phyloP scores from a whole-genome alignment of 1,284 basidiomycete species.

The Wolfiporia cocos region DNA sequence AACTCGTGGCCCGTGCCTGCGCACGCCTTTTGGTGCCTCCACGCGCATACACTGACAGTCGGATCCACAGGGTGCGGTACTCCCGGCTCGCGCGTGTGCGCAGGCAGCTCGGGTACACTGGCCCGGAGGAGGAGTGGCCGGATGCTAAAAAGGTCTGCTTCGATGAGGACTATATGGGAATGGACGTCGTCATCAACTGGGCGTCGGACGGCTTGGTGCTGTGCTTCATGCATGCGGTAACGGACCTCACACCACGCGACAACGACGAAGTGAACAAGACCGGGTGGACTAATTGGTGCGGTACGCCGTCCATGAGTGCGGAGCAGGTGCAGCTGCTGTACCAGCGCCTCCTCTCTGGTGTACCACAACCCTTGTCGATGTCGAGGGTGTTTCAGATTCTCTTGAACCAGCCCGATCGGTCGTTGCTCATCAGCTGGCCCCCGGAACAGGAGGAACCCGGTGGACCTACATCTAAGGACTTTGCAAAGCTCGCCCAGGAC shows the following conservation, averaged over 20 bases:
- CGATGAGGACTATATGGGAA: conserved; percentile 79
- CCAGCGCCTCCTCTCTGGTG: conserved; percentile 45
- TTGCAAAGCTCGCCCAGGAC: conserved; percentile 75
- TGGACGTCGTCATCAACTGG: conserved; percentile 94
- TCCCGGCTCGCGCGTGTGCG: conserved; percentile 68
- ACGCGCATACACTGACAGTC: conserved; percentile 3
- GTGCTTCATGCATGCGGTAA: conserved; percentile 91
- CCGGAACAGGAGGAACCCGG: conserved; percentile 52
- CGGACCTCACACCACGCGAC: conserved; percentile 72
- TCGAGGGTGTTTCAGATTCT: conserved; percentile 82
- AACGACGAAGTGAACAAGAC: conserved; percentile 77
- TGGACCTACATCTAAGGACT: conserved; percentile 72
- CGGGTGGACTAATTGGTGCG: conserved; percentile 94
- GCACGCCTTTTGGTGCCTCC: conserved; percentile 10
- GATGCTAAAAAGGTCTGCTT: conserved; percentile 66
- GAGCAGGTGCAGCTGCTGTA: conserved; percentile 57
- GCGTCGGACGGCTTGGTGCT: conserved; percentile 87
- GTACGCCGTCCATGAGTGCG: conserved; percentile 56
- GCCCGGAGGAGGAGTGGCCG: conserved; percentile 44
- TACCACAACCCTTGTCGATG: conserved; percentile 43
- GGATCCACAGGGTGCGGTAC: conserved; percentile 61
- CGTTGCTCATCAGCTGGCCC: conserved; percentile 83
- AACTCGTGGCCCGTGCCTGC: conserved; percentile 11
- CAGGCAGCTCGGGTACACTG: conserved; percentile 56
- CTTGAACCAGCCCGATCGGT: conserved; percentile 41